A percentile compares a stretch with the other conserved stretches of the same genome.
phyloP scores from a whole-genome alignment of 768 basidiomycete genomes.

The Mycena chlorophos region DNA sequence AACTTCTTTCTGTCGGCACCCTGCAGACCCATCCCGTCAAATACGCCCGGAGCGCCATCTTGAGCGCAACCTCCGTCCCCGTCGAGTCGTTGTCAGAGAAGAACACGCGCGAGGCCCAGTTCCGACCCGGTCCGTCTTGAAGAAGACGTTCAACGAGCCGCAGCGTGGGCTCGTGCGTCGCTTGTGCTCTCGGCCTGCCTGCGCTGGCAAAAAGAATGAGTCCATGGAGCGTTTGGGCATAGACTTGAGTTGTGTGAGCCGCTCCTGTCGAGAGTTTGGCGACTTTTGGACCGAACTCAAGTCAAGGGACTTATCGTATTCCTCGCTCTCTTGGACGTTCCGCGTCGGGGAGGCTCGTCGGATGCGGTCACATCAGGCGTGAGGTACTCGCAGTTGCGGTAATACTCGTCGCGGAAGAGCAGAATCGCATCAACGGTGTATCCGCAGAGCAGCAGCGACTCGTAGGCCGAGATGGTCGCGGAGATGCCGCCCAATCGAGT shows the following conservation, averaged over 20 bases:
- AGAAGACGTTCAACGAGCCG: conserved; percentile 79
- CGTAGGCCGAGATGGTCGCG: conserved; percentile 86
- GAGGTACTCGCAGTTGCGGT: conserved; percentile 85
- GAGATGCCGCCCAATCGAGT: conserved; percentile 93
- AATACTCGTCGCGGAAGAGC: conserved; percentile 83
- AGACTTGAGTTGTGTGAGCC: conserved; percentile 69
- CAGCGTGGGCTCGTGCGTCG: conserved; percentile 83
- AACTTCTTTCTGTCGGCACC: conserved; percentile 48
- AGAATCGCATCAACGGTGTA: conserved; percentile 85
- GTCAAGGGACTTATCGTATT: conserved; percentile 66
- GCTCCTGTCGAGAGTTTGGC: conserved; percentile 63
- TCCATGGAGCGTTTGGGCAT: conserved; percentile 80
- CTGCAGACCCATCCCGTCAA: conserved; percentile 39
- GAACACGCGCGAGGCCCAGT: conserved; percentile 91
- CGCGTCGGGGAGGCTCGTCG: conserved; percentile 40
- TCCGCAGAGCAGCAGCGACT: conserved; percentile 86
- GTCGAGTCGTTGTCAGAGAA: conserved; percentile 96
- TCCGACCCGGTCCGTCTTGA: conserved; percentile 72
- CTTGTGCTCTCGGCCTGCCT: conserved; percentile 63
- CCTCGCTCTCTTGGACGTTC: conserved; percentile 55
- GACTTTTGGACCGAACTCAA: conserved; percentile 52
- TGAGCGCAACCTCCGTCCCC: conserved; percentile 95
- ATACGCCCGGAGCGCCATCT: conserved; percentile 88
- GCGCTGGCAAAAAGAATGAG: conserved; percentile 90
- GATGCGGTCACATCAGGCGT: conserved; percentile 67